Conservation (phyloP, 2,329 filamentous ascomycete species). For the Didymella arachidicola region DNA sequence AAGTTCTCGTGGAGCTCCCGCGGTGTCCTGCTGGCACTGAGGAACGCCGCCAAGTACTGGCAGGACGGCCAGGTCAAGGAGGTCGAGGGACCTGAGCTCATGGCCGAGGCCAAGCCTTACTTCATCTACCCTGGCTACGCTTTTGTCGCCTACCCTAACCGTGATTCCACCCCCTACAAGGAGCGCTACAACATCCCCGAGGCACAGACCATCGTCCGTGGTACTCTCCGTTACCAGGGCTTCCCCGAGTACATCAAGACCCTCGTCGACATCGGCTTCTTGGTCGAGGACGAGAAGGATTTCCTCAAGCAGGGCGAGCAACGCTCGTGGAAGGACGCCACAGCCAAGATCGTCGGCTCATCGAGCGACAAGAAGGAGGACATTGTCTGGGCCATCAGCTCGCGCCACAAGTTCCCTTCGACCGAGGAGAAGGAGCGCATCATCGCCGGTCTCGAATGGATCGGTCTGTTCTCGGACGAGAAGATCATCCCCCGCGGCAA, state of each 20-base stretch:
- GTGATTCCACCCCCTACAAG: constrained; percentile 86
- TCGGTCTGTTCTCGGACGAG: constrained; percentile 71
- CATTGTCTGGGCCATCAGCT: constrained; percentile 74
- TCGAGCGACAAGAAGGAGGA: constrained; percentile 71
- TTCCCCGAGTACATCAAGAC: constrained; percentile 91
- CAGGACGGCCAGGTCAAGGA: constrained; percentile 76
- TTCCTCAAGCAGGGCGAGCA: constrained; percentile 67
- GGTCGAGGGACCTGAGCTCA: constrained; percentile 70
- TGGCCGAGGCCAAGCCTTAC: constrained; percentile 89
- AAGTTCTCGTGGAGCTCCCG: constrained; percentile 82
- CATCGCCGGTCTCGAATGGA: constrained; percentile 76
- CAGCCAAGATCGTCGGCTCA: constrained; percentile 76
- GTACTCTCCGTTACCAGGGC: constrained; percentile 84
- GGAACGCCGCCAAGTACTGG: constrained; percentile 85
- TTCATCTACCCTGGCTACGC: constrained; percentile 87
- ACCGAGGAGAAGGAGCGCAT: constrained; percentile 75
- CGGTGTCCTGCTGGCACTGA: constrained; percentile 85
- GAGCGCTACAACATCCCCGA: constrained; percentile 93
- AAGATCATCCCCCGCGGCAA: constrained; percentile 76
- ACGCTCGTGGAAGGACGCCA: constrained; percentile 84
- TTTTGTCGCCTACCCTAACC: constrained; percentile 92
- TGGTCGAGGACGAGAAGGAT: constrained; percentile 72
- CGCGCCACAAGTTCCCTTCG: constrained; percentile 76
- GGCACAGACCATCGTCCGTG: constrained; percentile 83
- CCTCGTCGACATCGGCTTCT: constrained; percentile 89